A percentile compares a stretch with the other conserved stretches of the same genome.
phyloP scores from a whole-genome alignment of 352 stramenopile genomes.

The Phytopythium cucurbitacearum region DNA sequence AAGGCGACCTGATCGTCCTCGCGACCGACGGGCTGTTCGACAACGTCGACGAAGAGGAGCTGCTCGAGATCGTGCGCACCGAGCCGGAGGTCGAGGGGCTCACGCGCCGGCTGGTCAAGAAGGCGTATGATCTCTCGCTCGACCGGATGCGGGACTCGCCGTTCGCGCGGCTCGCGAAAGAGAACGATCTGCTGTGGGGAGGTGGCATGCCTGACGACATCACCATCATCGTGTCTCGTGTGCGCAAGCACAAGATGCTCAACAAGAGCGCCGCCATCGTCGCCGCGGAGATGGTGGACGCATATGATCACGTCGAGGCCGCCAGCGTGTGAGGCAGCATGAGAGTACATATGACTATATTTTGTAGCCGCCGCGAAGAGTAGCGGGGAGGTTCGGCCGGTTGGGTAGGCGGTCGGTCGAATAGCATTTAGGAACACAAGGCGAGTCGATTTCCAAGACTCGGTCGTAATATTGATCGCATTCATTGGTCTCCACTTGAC shows the following conservation, averaged over 20 bases:
- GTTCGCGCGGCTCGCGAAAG: constrained; percentile 96
- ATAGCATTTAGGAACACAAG: no score
- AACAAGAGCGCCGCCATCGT: constrained; percentile 20
- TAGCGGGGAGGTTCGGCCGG: no score
- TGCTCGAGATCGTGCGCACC: constrained; percentile 65
- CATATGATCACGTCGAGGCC: neutral
- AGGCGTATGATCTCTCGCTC: constrained; percentile 90
- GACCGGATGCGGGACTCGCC: constrained; percentile 90
- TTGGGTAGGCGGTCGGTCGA: no score
- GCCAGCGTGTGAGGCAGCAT: neutral
- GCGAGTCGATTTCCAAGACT: no score
- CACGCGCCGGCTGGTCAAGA: constrained; percentile 76
- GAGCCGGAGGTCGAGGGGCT: constrained; percentile 66
- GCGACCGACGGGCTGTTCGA: constrained; percentile 97
- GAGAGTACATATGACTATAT: no score
- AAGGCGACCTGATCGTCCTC: constrained; percentile 95
- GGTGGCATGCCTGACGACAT: constrained; percentile 92
- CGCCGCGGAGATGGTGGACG: constrained; percentile 5
- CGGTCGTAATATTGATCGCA: no score
- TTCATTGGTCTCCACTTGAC: no score
- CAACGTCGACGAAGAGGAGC: constrained; percentile 89
- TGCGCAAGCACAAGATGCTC: constrained; percentile 39
- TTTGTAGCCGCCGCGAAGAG: no score
- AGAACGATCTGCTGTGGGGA: constrained; percentile 97
- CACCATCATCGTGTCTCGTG: constrained; percentile 68